Evolutionary conservation across 129 eudicot genomes (phyloP), one percentile per base, ranked within the genome.

Genomic region (Helianthus tuberosus): DNA sequence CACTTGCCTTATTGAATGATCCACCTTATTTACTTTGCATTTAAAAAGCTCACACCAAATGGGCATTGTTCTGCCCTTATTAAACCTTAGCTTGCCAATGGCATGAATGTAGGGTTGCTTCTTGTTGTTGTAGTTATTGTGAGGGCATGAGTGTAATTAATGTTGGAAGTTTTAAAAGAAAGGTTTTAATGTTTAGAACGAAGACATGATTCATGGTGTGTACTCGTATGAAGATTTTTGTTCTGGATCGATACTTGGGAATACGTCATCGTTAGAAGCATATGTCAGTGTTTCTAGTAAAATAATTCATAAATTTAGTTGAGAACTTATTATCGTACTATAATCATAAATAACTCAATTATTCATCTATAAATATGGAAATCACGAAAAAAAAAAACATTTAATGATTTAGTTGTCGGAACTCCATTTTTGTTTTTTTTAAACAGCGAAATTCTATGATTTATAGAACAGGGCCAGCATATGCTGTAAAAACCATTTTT

Each of bases 31-130:
- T 64, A 52, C 73, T 64, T 71, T 48, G 82, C 82, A 78, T 78
- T 78, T 78, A 78, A 52, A 72, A 71, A 78, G 80, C 77, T 83
- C 87, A 83, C 87, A 79, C 84, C 75, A 83, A 83, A 82, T 78
- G 73, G 66, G 72, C 82, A 78, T 78, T 78, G 14, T 78, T 78
- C 82, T 78, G 82, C 77, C 72, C 72, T 71, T 78, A 78, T 78
- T 78, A 39, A 78, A 78, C 72, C 68, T 25, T 71, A 43, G 49
- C 77, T 78, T 78, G 82, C 82, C 82, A 78, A 52, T 78, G 73
- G 73, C 82, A 78, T 71, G 77, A 78, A 71, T 78, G 77, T 78
- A 77, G 77, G 73, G 39, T 54, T 71, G 67, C 67, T 78, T 78
- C 73, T 78, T 78, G 82, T 43, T 78, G 82, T 43, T 47, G 77